Conservation (phyloP, 2,329 filamentous ascomycete species). For the Pyrenophora tritici-repentis region DNA sequence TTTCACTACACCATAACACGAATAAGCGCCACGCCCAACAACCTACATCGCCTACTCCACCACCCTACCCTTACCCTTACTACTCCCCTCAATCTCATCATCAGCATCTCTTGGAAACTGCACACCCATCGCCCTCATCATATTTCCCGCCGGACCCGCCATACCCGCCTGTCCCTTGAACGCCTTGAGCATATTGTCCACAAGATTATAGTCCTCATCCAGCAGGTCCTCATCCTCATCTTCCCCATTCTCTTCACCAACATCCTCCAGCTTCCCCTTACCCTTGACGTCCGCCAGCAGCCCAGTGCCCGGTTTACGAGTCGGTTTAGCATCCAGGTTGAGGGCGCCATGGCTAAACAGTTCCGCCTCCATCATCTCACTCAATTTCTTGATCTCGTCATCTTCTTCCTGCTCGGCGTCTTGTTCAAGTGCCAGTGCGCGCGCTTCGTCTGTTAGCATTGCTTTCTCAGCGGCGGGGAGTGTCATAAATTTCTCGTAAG, state of each 20-base stretch:
- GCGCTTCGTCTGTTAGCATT: slow-evolving; percentile 41
- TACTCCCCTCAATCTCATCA: slow-evolving; percentile 43
- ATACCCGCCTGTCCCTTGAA: slow-evolving; percentile 89
- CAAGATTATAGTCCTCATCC: slow-evolving; percentile 83
- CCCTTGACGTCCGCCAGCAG: slow-evolving; percentile 6
- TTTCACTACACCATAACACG: too few species aligned
- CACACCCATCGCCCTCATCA: slow-evolving; percentile 85
- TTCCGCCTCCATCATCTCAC: slow-evolving; percentile 73
- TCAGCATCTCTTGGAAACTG: slow-evolving; percentile 79
- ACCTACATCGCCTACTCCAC: too few species aligned
- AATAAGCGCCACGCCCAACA: too few species aligned
- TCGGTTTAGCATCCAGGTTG: slow-evolving; percentile 45
- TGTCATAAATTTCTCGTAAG: slow-evolving; percentile 86
- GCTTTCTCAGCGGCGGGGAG: slow-evolving; percentile 53
- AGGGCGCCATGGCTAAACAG: slow-evolving; percentile 71
- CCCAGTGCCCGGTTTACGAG: slow-evolving; percentile 12
- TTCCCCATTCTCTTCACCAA: slow-evolving; percentile 47
- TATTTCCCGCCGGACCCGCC: slow-evolving; percentile 83
- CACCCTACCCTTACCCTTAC: neutral
- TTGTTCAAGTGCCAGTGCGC: slow-evolving; percentile 46
- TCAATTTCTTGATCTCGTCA: slow-evolving; percentile 67
- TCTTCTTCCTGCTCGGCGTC: slow-evolving; percentile 50
- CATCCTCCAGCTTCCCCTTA: slow-evolving; percentile 18
- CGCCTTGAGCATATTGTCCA: slow-evolving; percentile 87
- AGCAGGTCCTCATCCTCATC: slow-evolving; percentile 58